Base-by-base conservation (phyloP, 108 stramenopile genomes). In the Cyclotella choctawhatcheeana region DNA sequence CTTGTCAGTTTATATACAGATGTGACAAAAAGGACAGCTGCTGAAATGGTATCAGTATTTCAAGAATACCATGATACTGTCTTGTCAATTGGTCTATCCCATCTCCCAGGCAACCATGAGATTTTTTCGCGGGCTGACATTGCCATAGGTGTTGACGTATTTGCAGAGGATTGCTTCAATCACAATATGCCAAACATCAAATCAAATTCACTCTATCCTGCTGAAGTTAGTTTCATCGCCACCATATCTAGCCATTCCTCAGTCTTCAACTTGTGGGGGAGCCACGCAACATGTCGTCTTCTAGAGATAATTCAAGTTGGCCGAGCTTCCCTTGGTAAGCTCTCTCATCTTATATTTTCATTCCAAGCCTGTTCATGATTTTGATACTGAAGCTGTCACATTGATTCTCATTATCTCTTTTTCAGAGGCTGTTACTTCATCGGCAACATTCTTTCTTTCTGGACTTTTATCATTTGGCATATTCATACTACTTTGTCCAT, bases 1-100 rank as follows among this genome's bases (percentile, higher is more conserved):
- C 81, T 98, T 40, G 98, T 98, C 10, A 90, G 89, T 64, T 67
- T 98, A n/a, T 98, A 90, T 71, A 98, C 98, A 0, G 98, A 98
- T 82, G 94, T 91, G 0, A 97, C 97, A 13, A 93, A 97, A 64
- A 59, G 69, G 27, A 95, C 92, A 50, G 95, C 96, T 1, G 85
- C 73, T 68, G 89, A 96, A 59, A 97, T 98, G 97, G 83, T 95
- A 65, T 84, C 63, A 40, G 12, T 40, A 12, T 40, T 95, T 70
- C 91, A 89, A 63, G 90, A 91, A 27, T 91, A 95, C 71, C 67
- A 84, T 33, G 94, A 95, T 63, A 93, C 94, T 22, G 94, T 93
- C 2, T 73, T 95, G 25, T 73, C 85, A 14, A 73, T 90, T 26
- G 94, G 94, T 16, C 69, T 90, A 25, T 88, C 90, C 0, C 94